Evolutionary conservation across 2,329 filamentous ascomycete species (phyloP), one percentile per base, ranked within the genome.

Genomic region (Aspergillus quadrilineatus): DNA sequence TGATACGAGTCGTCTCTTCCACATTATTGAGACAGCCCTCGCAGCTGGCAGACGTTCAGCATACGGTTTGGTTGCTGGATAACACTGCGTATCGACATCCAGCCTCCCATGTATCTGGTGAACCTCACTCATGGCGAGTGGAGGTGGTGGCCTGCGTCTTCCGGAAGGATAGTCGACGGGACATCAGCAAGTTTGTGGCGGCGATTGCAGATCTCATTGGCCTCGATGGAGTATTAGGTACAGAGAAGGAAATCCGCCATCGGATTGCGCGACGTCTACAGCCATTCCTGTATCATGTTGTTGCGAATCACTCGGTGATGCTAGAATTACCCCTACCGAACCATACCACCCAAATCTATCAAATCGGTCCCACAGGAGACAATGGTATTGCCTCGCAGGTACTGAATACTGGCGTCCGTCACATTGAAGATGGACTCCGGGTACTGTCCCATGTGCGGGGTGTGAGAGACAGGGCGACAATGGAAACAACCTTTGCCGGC

Each of bases 1-100:
- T 67, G 43, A 47, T 64, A 42, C 52, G 57, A 39, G 65, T 69
- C 49, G 52, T 71, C 34, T 59, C 64, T 10, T 73, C 72, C 15
- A 60, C 74, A 15, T 65, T 78, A 26, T 62, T 65, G 46, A 67
- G 69, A 49, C 88, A 86, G 66, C 86, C 87, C 1, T 52, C 49
- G 0, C 81, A 81, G 45, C 76, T 80, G 34, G 82, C 90, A 46
- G 82, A 85, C 53, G 78, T 80, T 14, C 75, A 79, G 49, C 89
- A 96, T 70, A 85, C 84, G 12, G 86, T 97, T 41, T 97, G 93
- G 93, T 78, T 97, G 6, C 79, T 97, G 47, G 92, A 97, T 77
- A 96, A 94, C 67, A 93, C 89, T 2, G 92, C 92, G 4, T 93
- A 88, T 70, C 84, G 85, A 58, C 65, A 71, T 26, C 50, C 68